These are phyloP conservation scores for Xylariaceae sp. DNA, from an alignment of 2,329 filamentous ascomycete genomes.

Conservation along the genomic window DNA sequence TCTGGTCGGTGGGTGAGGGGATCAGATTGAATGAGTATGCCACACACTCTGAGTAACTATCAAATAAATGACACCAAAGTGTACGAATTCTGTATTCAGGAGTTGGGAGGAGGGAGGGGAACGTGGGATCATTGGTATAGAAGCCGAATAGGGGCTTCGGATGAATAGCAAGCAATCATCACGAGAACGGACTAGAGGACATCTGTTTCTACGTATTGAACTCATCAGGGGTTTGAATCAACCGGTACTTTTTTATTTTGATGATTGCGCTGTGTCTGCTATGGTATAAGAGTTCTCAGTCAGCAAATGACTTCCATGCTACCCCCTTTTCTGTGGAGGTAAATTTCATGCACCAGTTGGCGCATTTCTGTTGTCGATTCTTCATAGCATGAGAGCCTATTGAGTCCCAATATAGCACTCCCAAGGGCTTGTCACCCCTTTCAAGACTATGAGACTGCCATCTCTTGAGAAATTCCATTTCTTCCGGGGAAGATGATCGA, in stretches of 20 bases:
- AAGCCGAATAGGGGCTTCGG: conserved; percentile 9
- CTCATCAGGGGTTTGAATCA: conserved; percentile 10
- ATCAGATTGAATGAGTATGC: neutral
- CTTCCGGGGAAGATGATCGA: neutral
- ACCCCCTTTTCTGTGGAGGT: conserved; percentile 11
- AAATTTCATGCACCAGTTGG: neutral
- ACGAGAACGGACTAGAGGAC: too few relatives aligned
- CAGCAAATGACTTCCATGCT: too few relatives aligned
- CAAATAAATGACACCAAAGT: conserved; percentile 9
- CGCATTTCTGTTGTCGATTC: neutral
- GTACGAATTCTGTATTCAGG: conserved; percentile 19
- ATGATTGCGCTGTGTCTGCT: too few relatives aligned
- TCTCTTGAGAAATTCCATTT: neutral
- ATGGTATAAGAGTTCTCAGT: too few relatives aligned
- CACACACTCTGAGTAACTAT: neutral
- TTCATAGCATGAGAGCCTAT: too few relatives aligned
- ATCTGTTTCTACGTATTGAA: neutral
- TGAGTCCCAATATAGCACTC: too few relatives aligned
- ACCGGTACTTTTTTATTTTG: neutral
- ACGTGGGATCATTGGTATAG: conserved; percentile 12
- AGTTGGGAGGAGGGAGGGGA: conserved; percentile 11
- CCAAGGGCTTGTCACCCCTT: too few relatives aligned
- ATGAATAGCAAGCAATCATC: neutral
- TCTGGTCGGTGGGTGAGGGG: too few relatives aligned
- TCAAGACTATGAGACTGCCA: too few relatives aligned